phyloP scores from a whole-genome alignment of 495 filamentous ascomycete genomes.

The Tuber borchii region DNA sequence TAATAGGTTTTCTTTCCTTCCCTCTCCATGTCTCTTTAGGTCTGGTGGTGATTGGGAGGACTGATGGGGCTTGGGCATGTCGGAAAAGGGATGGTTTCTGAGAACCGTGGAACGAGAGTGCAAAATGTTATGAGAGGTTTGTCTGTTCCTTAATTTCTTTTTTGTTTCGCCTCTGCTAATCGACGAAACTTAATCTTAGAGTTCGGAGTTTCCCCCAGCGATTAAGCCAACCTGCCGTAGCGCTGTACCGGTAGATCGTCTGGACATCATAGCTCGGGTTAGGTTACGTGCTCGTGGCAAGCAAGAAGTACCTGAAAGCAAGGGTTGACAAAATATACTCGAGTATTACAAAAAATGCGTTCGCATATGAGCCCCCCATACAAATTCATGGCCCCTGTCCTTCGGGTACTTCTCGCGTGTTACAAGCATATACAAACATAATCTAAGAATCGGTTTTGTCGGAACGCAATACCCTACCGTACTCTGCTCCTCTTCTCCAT shows the following conservation, averaged over 20 bases:
- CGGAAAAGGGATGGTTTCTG: conserved; percentile 34
- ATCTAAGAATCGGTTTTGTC: background rate
- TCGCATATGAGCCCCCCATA: background rate
- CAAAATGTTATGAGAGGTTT: conserved; percentile 35
- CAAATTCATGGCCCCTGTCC: background rate
- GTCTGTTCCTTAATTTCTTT: conserved; percentile 8
- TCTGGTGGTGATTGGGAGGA: background rate
- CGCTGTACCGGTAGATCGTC: background rate
- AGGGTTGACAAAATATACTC: background rate
- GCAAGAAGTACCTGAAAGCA: background rate
- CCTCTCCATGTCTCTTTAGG: background rate
- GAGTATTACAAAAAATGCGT: background rate
- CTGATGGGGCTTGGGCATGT: background rate
- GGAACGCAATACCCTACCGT: background rate
- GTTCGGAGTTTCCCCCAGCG: conserved; percentile 30
- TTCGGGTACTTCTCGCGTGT: background rate
- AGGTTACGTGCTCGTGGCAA: background rate
- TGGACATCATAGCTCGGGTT: background rate
- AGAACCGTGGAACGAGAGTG: conserved; percentile 33
- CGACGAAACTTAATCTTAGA: conserved; percentile 9
- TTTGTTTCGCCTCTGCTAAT: background rate
- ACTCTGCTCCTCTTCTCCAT: background rate
- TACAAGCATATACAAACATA: background rate
- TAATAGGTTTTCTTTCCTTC: conserved; percentile 24
- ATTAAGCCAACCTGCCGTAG: background rate